These are phyloP conservation scores for Verticillium longisporum DNA, from an alignment of 2,329 filamentous ascomycete species.

Conservation along the genomic window DNA sequence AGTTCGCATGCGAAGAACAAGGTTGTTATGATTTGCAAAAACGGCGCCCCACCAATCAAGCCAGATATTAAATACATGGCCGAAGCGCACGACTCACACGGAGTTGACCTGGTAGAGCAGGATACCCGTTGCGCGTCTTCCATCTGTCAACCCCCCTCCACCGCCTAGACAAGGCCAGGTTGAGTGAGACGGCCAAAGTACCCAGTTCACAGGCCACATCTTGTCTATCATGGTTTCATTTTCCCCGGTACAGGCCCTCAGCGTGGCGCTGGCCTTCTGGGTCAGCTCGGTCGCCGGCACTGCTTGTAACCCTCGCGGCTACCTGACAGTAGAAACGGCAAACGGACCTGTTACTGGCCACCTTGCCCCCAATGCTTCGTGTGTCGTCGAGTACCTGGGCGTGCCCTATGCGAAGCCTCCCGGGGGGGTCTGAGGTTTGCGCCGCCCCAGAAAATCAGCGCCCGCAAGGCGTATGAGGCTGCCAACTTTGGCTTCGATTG, in stretches of 20 bases:
- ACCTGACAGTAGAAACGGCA: conserved; percentile 20
- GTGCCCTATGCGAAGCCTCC: conserved; percentile 22
- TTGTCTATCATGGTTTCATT: not conserved
- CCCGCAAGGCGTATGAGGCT: conserved; percentile 12
- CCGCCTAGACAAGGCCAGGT: too few relatives aligned
- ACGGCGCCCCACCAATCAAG: not conserved
- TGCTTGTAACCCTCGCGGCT: conserved; percentile 7
- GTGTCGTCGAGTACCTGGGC: conserved; percentile 29
- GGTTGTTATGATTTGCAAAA: not conserved
- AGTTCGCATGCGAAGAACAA: not conserved
- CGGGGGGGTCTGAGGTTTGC: conserved; percentile 16
- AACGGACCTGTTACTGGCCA: conserved; percentile 27
- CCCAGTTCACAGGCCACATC: not conserved
- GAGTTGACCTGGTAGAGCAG: not conserved
- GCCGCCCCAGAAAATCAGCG: conserved; percentile 17
- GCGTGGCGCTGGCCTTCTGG: not conserved
- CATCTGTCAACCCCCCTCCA: not conserved
- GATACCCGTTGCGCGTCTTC: not conserved
- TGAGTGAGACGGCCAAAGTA: too few relatives aligned
- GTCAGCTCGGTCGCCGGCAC: not conserved
- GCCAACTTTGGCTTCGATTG: conserved; percentile 20
- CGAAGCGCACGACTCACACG: not conserved
- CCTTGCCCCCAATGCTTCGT: conserved; percentile 16
- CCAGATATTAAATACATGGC: not conserved
- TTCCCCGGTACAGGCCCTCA: not conserved